Evolutionary conservation across 306 rosid species (phyloP), one percentile per base, ranked within the genome.

Genomic region (Corylus americana): DNA sequence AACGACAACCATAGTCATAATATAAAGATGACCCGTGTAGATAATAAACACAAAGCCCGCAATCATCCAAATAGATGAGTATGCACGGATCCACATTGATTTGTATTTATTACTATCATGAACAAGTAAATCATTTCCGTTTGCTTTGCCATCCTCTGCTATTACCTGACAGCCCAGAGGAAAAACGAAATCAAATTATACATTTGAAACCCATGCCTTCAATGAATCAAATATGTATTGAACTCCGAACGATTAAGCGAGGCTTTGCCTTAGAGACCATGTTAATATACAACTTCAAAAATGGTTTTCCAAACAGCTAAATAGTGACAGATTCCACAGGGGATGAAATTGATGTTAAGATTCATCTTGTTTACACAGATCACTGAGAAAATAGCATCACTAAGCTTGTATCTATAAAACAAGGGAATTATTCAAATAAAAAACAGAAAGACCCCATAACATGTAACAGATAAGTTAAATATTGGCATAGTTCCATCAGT

Each of bases 1-100:
- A 78, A 96, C 98, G 53, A 96, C 91, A 39, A 96, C 90, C 98
- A 91, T 91, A 17, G 99, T 97, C 55, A 95, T 91, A 70, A 96
- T 93, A 81, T 83, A 91, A 37, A 96, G 98, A 87, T 96, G 99
- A 61, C 99, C 99, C 90, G 93, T 77, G 75, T 93, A 96, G 74
- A 96, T 90, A 70, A 81, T 81, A 55, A 91, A 82, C 5, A 66
- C 96, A 91, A 93, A 93, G 49, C 99, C 97, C 73, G 94, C 99
- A 79, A 96, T 96, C 99, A 96, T 96, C 99, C 99, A 96, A 62
- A 93, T 17, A 8, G 98, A 83, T 59, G 99, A 96, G 81, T 88
- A 88, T 53, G 98, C 90, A 59, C 99, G 96, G 78, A 91, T 88
- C 88, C 74, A 83, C 98, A 96, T 93, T 27, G 98, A 87, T 85